Percentiles rank a stretch among this genome's conserved stretches.
These are phyloP conservation scores for Graphiopsis chlorocephala DNA, from an alignment of 2,329 filamentous ascomycete species.

Conservation along the genomic window DNA sequence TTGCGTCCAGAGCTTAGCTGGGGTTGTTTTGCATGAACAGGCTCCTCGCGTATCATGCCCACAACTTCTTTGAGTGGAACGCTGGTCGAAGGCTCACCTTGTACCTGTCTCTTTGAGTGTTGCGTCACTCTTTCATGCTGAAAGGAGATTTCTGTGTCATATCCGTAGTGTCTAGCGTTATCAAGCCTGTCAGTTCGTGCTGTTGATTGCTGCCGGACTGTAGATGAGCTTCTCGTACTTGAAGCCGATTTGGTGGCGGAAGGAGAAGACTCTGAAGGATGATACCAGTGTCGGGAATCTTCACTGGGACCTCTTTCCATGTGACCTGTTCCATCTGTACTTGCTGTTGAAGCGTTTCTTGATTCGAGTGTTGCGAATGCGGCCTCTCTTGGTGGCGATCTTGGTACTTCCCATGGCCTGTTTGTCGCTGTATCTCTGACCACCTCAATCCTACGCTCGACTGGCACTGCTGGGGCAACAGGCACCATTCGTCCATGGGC, in stretches of 20 bases:
- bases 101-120: neutral
- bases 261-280: neutral
- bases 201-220: neutral
- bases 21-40: neutral
- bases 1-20: neutral
- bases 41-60: neutral
- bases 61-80: conserved; percentile 12
- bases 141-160: neutral
- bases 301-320: neutral
- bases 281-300: conserved; percentile 1
- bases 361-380: neutral
- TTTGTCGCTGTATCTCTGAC: conserved; percentile 20
- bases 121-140: neutral
- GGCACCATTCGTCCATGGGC: conserved; percentile 32
- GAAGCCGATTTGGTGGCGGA: neutral
- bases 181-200: neutral
- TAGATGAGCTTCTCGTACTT: neutral
- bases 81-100: conserved; percentile 2
- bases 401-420: conserved; percentile 17
- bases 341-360: neutral
- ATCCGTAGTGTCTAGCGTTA: neutral
- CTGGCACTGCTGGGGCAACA: conserved; percentile 21
- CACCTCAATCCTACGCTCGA: conserved; percentile 26
- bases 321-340: neutral
- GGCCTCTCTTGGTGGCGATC: neutral